Conservation (phyloP, 2,329 filamentous ascomycete genomes). For the Microsporum ferrugineum region DNA sequence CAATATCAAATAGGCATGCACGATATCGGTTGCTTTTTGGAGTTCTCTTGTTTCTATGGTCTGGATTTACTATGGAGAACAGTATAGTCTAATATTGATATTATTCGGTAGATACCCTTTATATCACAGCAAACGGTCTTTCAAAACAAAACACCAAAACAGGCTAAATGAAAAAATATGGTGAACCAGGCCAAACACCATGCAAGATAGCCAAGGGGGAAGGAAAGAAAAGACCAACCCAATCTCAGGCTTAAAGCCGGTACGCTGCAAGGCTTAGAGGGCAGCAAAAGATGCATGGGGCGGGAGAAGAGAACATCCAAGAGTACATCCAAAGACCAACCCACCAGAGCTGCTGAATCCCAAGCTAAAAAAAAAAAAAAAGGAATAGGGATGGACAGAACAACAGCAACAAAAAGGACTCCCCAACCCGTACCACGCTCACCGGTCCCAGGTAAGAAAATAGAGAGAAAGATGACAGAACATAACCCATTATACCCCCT, state of each 20-base stretch:
- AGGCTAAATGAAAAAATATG: neutral
- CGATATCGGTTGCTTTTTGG: neutral
- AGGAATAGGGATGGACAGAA: neutral
- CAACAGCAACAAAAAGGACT: neutral
- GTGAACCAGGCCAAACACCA: conserved; percentile 2
- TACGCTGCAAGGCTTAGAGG: neutral
- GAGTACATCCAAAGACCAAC: neutral
- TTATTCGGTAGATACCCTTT: conserved; percentile 2
- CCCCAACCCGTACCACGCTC: neutral
- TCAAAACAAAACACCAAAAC: neutral
- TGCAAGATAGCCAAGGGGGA: neutral
- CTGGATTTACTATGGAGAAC: neutral
- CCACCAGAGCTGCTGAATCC: neutral
- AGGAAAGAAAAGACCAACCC: neutral
- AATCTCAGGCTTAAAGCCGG: neutral
- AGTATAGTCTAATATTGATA: neutral
- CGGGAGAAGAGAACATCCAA: conserved; percentile 13
- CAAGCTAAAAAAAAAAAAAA: neutral
- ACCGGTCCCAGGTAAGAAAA: neutral
- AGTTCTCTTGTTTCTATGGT: neutral
- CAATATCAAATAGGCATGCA: neutral
- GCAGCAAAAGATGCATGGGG: conserved; percentile 8
- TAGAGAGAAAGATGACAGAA: neutral
- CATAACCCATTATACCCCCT: conserved; percentile 57
- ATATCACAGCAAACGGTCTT: neutral